Percentiles rank a stretch among this genome's conserved stretches.
Evolutionary conservation across 257 asterid genomes (phyloP).

Genomic region (Verbascum thapsus): DNA sequence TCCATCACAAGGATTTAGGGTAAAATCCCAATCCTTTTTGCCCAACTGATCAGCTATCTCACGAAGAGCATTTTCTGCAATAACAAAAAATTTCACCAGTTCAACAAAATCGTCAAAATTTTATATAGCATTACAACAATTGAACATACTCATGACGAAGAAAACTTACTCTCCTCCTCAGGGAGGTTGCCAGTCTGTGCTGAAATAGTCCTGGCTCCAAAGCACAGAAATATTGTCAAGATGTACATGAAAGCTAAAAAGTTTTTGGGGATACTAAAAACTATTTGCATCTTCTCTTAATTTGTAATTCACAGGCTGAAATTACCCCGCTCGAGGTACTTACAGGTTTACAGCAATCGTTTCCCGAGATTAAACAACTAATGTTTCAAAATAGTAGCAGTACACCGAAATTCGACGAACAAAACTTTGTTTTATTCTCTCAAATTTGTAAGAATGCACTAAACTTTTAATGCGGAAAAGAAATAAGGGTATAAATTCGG

Average conservation of each 20-base stretch:
- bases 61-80: conserved; percentile 51
- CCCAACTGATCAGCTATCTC: conserved; percentile 59
- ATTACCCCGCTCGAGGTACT: too few species aligned
- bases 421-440: too few species aligned
- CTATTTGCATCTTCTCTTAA: conserved; percentile 22
- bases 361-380: too few species aligned
- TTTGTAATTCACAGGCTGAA: not conserved
- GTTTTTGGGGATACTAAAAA: not conserved
- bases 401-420: too few species aligned
- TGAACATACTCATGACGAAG: not conserved
- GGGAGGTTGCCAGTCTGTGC: conserved; percentile 34
- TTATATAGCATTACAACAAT: not conserved
- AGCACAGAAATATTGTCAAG: conserved; percentile 21
- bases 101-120: too few species aligned
- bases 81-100: too few species aligned
- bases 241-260: conserved; percentile 24
- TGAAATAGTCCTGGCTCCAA: conserved; percentile 13
- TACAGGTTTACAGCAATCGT: too few species aligned
- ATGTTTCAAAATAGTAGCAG: too few species aligned
- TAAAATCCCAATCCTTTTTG: conserved; percentile 60
- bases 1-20: conserved; percentile 56
- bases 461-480: too few species aligned
- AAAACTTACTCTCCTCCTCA: conserved; percentile 37
- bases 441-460: too few species aligned
- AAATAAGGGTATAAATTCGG: too few species aligned